Conservation (phyloP, 2,329 filamentous ascomycete species). For the Monosporascus ibericus region DNA sequence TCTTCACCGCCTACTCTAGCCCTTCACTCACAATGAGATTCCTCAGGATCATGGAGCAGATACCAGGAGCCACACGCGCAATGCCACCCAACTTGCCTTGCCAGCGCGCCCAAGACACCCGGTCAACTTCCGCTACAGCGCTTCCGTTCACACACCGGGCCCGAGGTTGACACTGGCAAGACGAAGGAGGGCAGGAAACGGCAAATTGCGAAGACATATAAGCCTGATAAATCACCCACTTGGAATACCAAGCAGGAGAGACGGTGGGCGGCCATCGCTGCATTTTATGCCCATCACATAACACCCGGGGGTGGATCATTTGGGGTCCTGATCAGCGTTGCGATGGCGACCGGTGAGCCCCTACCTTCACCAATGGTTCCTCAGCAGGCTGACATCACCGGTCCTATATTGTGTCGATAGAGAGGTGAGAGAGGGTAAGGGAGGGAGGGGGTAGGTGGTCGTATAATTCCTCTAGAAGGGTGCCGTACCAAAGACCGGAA, state of each 20-base stretch:
- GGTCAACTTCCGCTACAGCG: slow-evolving; percentile 12
- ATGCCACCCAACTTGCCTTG: slow-evolving; percentile 10
- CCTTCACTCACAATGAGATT: slow-evolving; percentile 9
- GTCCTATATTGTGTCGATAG: not conserved
- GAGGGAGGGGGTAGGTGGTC: no score
- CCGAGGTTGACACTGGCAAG: slow-evolving; percentile 11
- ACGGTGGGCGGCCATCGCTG: slow-evolving; percentile 16
- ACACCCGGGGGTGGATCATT: not conserved
- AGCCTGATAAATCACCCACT: not conserved
- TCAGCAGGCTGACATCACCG: not conserved
- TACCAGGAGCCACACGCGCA: not conserved
- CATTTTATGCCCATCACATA: slow-evolving; percentile 12
- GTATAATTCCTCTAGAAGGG: no score
- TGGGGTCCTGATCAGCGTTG: slow-evolving; percentile 16
- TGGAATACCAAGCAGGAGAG: not conserved
- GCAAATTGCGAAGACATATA: not conserved
- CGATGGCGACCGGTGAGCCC: slow-evolving; percentile 9
- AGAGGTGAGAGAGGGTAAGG: not conserved
- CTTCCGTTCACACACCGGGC: slow-evolving; percentile 13
- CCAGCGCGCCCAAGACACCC: slow-evolving; percentile 11
- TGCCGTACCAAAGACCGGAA: no score
- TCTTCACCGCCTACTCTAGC: slow-evolving; percentile 13
- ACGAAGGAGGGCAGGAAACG: slow-evolving; percentile 7
- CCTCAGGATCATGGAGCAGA: slow-evolving; percentile 4
- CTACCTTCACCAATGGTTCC: slow-evolving; percentile 5